Evolutionary conservation across 1,284 basidiomycete species (phyloP).

Genomic region (Farysia itapuensis): DNA sequence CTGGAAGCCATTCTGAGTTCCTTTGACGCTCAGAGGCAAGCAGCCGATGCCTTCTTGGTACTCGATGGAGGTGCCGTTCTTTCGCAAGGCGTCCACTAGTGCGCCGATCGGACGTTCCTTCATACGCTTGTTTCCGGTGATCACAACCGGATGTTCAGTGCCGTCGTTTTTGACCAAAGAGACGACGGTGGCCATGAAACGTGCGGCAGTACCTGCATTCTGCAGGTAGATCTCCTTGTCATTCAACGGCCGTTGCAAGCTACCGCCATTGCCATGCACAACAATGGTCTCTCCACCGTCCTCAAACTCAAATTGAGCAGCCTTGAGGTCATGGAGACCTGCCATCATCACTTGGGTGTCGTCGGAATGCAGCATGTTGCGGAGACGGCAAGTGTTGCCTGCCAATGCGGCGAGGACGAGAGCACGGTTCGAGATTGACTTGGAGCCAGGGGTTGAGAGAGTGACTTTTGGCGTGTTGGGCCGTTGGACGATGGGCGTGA

Average conservation of each 20-base stretch:
- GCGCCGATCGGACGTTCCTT: constrained; percentile 93
- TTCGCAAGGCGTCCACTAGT: constrained; percentile 84
- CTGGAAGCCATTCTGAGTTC: constrained; percentile 69
- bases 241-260: constrained; percentile 62
- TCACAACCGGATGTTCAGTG: constrained; percentile 62
- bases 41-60: constrained; percentile 81
- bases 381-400: constrained; percentile 81
- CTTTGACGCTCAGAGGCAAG: constrained; percentile 78
- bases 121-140: constrained; percentile 98
- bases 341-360: constrained; percentile 99
- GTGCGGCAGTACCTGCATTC: constrained; percentile 95
- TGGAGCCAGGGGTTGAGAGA: constrained; percentile 91
- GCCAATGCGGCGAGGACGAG: constrained; percentile 90
- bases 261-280: constrained; percentile 82
- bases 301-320: constrained; percentile 86
- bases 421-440: constrained; percentile 94
- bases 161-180: constrained; percentile 65
- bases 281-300: constrained; percentile 90
- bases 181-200: constrained; percentile 95
- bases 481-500: constrained; percentile 26
- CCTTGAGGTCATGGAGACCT: constrained; percentile 74
- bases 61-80: constrained; percentile 77
- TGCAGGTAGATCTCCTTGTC: constrained; percentile 91
- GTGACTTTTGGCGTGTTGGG: constrained; percentile 64
- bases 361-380: constrained; percentile 91